phyloP scores from a whole-genome alignment of 768 basidiomycete species.

The Suillus fuscotomentosus region DNA sequence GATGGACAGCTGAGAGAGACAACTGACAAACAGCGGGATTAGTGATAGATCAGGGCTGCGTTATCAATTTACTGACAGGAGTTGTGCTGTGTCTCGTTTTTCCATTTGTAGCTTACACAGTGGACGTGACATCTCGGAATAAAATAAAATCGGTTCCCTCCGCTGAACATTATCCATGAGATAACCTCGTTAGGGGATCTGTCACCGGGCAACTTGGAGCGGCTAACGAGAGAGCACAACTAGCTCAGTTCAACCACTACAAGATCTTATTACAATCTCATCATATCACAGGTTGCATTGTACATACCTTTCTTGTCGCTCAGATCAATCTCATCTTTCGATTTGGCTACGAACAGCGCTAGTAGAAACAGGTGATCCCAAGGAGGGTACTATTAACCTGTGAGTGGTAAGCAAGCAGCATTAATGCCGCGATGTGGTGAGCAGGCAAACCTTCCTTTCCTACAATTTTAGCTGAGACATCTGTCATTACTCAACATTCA shows the following conservation, averaged over 20 bases:
- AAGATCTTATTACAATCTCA: not conserved
- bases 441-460: conserved; percentile 57
- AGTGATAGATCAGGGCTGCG: conserved; percentile 12
- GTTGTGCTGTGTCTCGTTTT: conserved; percentile 43
- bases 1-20: conserved; percentile 11
- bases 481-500: not conserved
- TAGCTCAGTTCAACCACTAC: conserved; percentile 72
- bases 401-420: conserved; percentile 6
- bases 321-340: conserved; percentile 45
- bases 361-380: conserved; percentile 74
- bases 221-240: conserved; percentile 65
- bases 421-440: conserved; percentile 8
- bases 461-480: conserved; percentile 19
- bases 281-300: not conserved
- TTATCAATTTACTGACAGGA: conserved; percentile 43
- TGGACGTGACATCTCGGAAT: conserved; percentile 40
- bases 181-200: conserved; percentile 53
- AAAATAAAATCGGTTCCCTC: conserved; percentile 42
- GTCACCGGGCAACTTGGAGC: conserved; percentile 28
- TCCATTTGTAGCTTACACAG: conserved; percentile 65
- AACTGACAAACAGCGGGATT: conserved; percentile 12
- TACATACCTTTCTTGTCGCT: not conserved
- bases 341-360: conserved; percentile 65
- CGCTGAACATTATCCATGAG: conserved; percentile 47
- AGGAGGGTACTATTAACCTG: conserved; percentile 65